phyloP scores from a whole-genome alignment of 345 rosid genomes.

The Capsella bursapastoris region DNA sequence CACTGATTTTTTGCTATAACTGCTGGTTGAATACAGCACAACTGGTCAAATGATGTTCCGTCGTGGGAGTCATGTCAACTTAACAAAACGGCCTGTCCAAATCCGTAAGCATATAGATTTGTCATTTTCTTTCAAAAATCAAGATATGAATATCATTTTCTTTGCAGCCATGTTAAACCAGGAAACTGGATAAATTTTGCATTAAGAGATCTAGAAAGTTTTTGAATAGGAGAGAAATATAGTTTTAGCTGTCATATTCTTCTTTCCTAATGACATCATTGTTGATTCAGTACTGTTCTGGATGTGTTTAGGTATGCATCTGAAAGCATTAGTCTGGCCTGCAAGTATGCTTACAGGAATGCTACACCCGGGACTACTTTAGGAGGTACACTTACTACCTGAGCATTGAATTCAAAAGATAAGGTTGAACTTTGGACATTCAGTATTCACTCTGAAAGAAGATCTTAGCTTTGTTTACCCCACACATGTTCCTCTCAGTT shows the following conservation, averaged over 20 bases:
- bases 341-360: constrained; percentile 81
- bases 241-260: background rate
- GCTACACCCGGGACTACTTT: constrained; percentile 93
- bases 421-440: background rate
- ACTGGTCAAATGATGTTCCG: constrained; percentile 64
- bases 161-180: background rate
- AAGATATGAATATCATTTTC: background rate
- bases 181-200: background rate
- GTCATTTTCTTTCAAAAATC: background rate
- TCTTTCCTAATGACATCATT: background rate
- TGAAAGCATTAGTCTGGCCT: constrained; percentile 85
- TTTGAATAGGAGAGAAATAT: background rate
- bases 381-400: constrained; percentile 54
- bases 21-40: constrained; percentile 47
- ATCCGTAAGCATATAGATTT: constrained; percentile 56
- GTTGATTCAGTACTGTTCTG: constrained; percentile 3
- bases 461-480: background rate
- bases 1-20: background rate
- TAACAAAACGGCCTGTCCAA: constrained; percentile 76
- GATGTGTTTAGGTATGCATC: constrained; percentile 72
- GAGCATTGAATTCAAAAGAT: background rate
- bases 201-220: background rate
- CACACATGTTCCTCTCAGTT: constrained; percentile 4
- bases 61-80: constrained; percentile 66
- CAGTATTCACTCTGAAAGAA: background rate